These are phyloP conservation scores for Aspergillus funiculosus DNA, from an alignment of 495 filamentous ascomycete species.

Conservation along the genomic window DNA sequence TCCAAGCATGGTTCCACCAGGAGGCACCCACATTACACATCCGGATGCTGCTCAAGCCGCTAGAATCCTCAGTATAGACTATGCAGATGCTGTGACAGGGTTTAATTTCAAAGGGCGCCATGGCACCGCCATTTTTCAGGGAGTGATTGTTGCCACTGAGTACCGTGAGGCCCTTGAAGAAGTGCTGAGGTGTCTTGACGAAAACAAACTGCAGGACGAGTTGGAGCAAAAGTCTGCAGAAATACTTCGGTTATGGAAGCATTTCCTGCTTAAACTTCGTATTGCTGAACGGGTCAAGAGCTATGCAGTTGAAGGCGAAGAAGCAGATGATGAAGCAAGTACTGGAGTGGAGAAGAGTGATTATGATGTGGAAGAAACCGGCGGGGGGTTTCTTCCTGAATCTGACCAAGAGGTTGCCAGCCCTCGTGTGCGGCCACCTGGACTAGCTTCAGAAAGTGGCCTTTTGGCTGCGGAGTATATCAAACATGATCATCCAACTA, in stretches of 20 bases:
- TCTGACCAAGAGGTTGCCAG: slow-evolving; percentile 29
- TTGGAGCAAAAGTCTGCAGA: slow-evolving; percentile 49
- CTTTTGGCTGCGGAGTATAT: neutral
- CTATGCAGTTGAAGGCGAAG: slow-evolving; percentile 53
- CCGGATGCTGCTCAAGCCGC: slow-evolving; percentile 67
- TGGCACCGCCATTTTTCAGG: slow-evolving; percentile 72
- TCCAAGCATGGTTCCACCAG: slow-evolving; percentile 83
- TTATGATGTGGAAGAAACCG: slow-evolving; percentile 27
- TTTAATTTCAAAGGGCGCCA: slow-evolving; percentile 79
- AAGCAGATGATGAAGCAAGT: slow-evolving; percentile 21
- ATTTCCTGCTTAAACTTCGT: slow-evolving; percentile 66
- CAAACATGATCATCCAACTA: neutral
- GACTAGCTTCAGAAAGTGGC: neutral
- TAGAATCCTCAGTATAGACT: slow-evolving; percentile 74
- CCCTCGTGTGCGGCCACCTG: neutral
- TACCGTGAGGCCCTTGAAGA: slow-evolving; percentile 64
- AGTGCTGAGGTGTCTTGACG: slow-evolving; percentile 57
- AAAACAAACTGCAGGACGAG: slow-evolving; percentile 53
- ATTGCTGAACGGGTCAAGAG: slow-evolving; percentile 69
- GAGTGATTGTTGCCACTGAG: slow-evolving; percentile 68
- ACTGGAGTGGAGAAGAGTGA: slow-evolving; percentile 10
- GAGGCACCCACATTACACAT: slow-evolving; percentile 66
- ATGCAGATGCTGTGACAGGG: slow-evolving; percentile 80
- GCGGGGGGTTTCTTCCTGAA: slow-evolving; percentile 46
- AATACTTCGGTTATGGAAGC: slow-evolving; percentile 67